Base-by-base conservation (phyloP, 148 eudicot species). In the Nepenthes mirabilis region DNA sequence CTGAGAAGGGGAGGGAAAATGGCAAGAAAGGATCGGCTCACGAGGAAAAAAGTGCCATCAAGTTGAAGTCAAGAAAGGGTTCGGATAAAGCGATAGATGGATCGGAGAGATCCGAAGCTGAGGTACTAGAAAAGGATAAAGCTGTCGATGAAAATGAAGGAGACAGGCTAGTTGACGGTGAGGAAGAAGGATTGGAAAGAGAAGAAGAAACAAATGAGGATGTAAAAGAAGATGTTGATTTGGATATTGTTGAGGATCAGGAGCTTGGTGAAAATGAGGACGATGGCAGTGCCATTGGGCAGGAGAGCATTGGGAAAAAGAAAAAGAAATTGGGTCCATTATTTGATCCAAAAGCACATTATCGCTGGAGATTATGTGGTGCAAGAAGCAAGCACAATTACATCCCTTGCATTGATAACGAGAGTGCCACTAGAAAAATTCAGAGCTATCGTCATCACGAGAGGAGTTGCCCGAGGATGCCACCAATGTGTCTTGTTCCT, bases 351-450 rank as follows among this genome's bases (percentile, higher is more conserved):
- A 89, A 84, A 64, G 81, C 75, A 40, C 74, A 70, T 36, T 89
- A 93, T 75, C 73, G 66, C 57, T 93, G 99, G 99, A 88, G 82
- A 61, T 43, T 71, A 52, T 93, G 99, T 66, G 80, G 61, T 69
- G 73, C 86, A 55, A 86, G 80, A 66, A 89, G 95, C 75, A 93
- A 86, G 74, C 87, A 89, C 53, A 93, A 93, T 70, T 89, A 88
- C 67, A 88, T 93, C 67, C 99, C 99, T 64, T 93, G 99, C 65
- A 88, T 93, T 59, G 99, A 93, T 68, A 67, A 83, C 66, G 96
- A 93, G 70, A 82, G 69, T 68, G 65, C 76, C 5, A 72, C 58
- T 14, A 71, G 79, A 56, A 88, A 72, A 64, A 36, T 78, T 64
- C 88, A 77, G 61, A 79, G 76, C 60, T 86, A 82, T 58, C 73